Evolutionary conservation across 352 stramenopile species (phyloP), one percentile per base, ranked within the genome.

Genomic region (Phytophthora pistaciae): DNA sequence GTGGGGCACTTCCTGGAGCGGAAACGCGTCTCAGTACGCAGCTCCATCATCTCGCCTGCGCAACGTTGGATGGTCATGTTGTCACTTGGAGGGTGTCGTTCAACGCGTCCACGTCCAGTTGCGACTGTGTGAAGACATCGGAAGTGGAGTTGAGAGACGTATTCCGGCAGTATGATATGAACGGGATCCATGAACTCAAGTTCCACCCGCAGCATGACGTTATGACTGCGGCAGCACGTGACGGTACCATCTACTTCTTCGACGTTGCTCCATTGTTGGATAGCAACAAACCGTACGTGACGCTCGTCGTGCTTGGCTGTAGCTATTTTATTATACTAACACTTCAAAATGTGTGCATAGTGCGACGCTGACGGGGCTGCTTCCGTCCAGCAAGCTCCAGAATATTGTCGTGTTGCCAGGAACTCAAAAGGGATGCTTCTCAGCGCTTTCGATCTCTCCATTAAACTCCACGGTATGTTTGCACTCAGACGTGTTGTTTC

Each of bases 161-260:
- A 1, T 84, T 87, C 48, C 77, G 83, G 18, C 59, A 82, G 36
- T 90, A 91, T 16, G 85, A 93, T 54, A 75, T 72, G 36, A 87
- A 72, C 31, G 86, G 88, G 14, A 60, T 93, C 3, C 75, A 78
- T 23, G 86, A 95, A 29, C 66, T 95, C 23, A 87, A 77, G n/a
- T 82, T 90, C 9, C 85, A 94, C 44, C 58, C 65, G 9, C 75
- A 88, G 31, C 86, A 95, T 49, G 79, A 88, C 7, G 64, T 85
- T 1, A 77, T 91, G 50, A 90, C 74, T 14, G 84, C 77, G 11
- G 66, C 82, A 8, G 82, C 77, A 20, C 88, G 83, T 33, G 88
- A 94, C 40, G 88, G 88, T n/a, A 85, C 78, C 0, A 74, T 89
- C 9, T 93, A 86, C 66, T 87, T 94, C 48, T 89, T 92, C 44